A percentile compares a stretch with the other conserved stretches of the same genome.
phyloP scores from a whole-genome alignment of 352 stramenopile genomes.

The Albugo laibachii region DNA sequence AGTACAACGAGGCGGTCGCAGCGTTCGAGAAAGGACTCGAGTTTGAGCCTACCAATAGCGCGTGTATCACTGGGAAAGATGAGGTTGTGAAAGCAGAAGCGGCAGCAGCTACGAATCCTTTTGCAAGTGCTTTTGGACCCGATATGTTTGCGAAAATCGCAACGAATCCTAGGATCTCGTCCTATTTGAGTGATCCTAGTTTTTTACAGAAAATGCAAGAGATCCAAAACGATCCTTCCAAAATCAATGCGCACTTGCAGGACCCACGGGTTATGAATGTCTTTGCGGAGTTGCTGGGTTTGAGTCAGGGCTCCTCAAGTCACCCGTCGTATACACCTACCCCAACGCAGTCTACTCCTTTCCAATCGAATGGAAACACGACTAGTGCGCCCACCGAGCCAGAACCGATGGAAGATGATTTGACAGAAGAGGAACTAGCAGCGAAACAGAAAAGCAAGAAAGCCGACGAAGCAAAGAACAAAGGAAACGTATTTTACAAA shows the following conservation, averaged over 20 bases:
- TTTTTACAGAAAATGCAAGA: conserved; percentile 72
- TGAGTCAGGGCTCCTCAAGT: conserved; percentile 52
- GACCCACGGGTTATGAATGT: conserved; percentile 78
- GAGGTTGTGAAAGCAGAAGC: conserved; percentile 82
- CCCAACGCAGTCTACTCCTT: conserved; percentile 9
- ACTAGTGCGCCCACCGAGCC: conserved; percentile 16
- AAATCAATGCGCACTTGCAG: conserved; percentile 57
- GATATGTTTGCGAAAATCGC: conserved; percentile 90
- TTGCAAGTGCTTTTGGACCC: conserved; percentile 85
- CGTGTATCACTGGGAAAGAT: conserved; percentile 82
- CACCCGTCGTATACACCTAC: conserved; percentile 13
- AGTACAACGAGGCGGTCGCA: conserved; percentile 68
- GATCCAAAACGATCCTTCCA: conserved; percentile 54
- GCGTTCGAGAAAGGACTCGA: conserved; percentile 76
- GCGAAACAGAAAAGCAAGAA: conserved; percentile 33
- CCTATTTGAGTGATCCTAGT: conserved; percentile 81
- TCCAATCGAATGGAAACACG: background rate
- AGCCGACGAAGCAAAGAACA: conserved; percentile 84
- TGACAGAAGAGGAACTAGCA: conserved; percentile 70
- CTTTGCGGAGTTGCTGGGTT: conserved; percentile 64
- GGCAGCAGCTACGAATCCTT: conserved; percentile 46
- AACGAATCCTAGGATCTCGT: conserved; percentile 70
- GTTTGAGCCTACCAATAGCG: conserved; percentile 84
- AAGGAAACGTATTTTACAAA: conserved; percentile 96
- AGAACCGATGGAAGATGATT: conserved; percentile 65